Evolutionary conservation across 495 filamentous ascomycete species (phyloP).

Genomic region (Neurospora tetraspora): DNA sequence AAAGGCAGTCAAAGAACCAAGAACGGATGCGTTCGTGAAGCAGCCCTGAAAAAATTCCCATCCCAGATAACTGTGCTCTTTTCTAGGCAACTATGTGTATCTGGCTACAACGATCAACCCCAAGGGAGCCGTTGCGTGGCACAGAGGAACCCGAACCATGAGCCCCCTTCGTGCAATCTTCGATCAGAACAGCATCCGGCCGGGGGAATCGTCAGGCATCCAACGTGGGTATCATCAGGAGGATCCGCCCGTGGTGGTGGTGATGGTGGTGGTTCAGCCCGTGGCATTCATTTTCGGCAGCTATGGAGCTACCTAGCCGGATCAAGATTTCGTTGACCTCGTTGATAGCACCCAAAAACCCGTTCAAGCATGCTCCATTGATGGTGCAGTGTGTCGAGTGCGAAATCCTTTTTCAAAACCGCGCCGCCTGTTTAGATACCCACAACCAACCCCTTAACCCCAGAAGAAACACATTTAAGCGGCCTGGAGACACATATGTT

Average conservation of each 20-base stretch:
- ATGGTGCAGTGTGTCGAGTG: conserved; percentile 28
- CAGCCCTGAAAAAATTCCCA: background rate
- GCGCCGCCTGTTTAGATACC: conserved; percentile 24
- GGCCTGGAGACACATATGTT: conserved; percentile 12
- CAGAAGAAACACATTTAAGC: conserved; percentile 16
- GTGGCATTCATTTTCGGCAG: conserved; percentile 26
- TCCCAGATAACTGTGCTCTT: background rate
- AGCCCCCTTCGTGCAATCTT: background rate
- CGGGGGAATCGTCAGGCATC: background rate
- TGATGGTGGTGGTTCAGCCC: conserved; percentile 16
- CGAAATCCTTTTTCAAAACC: conserved; percentile 25
- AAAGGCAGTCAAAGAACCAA: background rate
- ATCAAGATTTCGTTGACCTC: conserved; percentile 25
- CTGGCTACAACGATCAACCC: background rate
- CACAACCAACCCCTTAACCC: conserved; percentile 21
- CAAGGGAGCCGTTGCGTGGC: background rate
- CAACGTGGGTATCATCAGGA: background rate
- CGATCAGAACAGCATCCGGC: background rate
- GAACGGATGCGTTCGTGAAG: background rate
- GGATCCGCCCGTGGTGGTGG: background rate
- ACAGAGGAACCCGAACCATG: background rate
- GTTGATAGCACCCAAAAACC: conserved; percentile 26
- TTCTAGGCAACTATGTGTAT: background rate
- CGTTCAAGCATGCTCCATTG: conserved; percentile 26
- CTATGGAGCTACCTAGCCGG: conserved; percentile 25